phyloP scores from a whole-genome alignment of 2,329 filamentous ascomycete species.

The Rutstroemia sp. region DNA sequence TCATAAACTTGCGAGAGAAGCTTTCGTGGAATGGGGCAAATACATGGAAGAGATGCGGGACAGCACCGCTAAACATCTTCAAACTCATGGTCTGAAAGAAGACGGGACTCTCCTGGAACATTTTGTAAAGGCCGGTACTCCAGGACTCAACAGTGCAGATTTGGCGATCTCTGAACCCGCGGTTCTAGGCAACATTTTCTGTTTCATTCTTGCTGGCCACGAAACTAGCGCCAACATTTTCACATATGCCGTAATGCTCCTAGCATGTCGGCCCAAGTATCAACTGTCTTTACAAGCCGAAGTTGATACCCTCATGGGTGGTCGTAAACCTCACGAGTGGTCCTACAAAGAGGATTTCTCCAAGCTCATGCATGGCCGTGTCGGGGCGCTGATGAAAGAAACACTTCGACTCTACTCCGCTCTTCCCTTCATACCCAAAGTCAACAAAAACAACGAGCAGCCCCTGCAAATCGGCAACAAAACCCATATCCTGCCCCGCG shows the following conservation, averaged over 20 bases:
- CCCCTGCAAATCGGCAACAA: background rate
- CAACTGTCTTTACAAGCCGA: background rate
- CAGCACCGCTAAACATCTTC: background rate
- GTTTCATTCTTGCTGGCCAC: background rate
- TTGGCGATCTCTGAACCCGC: background rate
- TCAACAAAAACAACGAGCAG: background rate
- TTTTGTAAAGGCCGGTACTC: background rate
- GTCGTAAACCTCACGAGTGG: background rate
- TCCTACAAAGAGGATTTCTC: background rate
- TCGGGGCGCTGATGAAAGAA: background rate
- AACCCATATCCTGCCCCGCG: background rate
- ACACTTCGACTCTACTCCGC: background rate
- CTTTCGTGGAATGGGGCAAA: background rate
- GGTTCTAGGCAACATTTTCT: background rate
- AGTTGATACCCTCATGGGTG: background rate
- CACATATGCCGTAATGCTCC: background rate
- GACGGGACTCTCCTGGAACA: background rate
- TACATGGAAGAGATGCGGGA: slow-evolving; percentile 1
- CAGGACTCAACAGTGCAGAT: background rate
- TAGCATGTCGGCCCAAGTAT: background rate
- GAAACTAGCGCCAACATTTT: background rate
- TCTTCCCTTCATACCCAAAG: background rate
- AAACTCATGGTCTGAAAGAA: background rate
- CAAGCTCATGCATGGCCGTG: background rate
- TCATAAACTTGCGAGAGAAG: background rate